These are phyloP conservation scores for Yamadazyma diddensiae DNA, from an alignment of 1,139 yeast genomes.

Conservation along the genomic window DNA sequence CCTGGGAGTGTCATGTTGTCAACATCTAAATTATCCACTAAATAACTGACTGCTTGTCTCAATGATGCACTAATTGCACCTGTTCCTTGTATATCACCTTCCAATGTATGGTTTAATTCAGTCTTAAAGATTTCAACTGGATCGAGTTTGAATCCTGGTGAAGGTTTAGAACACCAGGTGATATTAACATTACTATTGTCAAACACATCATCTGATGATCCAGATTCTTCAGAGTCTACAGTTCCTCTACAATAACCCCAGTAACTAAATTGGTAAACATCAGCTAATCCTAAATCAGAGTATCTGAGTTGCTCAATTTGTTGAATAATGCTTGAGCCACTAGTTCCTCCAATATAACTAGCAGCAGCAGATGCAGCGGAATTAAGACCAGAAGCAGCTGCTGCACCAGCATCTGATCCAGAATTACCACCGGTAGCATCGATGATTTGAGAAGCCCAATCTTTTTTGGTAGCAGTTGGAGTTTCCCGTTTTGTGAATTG, in stretches of 20 bases:
- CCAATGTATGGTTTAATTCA: slow-evolving; percentile 34
- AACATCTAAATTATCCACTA: slow-evolving; percentile 28
- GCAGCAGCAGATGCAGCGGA: slow-evolving; percentile 8
- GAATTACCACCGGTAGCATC: slow-evolving; percentile 14
- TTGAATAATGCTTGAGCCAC: slow-evolving; percentile 12
- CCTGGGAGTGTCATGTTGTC: slow-evolving; percentile 40
- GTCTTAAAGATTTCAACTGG: slow-evolving; percentile 47
- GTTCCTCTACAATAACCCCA: slow-evolving; percentile 76
- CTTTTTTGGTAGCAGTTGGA: slow-evolving; percentile 11
- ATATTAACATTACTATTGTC: slow-evolving; percentile 39
- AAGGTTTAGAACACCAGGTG: slow-evolving; percentile 56
- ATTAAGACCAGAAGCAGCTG: slow-evolving; percentile 5
- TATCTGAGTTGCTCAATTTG: slow-evolving; percentile 17
- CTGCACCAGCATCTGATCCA: slow-evolving; percentile 7
- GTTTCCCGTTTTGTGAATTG: slow-evolving; percentile 9
- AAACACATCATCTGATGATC: slow-evolving; percentile 14
- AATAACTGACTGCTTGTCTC: slow-evolving; percentile 23
- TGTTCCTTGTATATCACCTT: slow-evolving; percentile 23
- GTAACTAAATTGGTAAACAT: slow-evolving; percentile 60
- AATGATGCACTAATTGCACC: slow-evolving; percentile 20
- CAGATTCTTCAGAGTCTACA: slow-evolving; percentile 8
- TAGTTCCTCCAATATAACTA: slow-evolving; percentile 6
- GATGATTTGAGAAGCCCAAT: slow-evolving; percentile 16
- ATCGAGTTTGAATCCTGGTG: slow-evolving; percentile 49
- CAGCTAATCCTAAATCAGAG: slow-evolving; percentile 49